Base-by-base conservation (phyloP, 108 stramenopile species). In the Nitzschia inconspicua region DNA sequence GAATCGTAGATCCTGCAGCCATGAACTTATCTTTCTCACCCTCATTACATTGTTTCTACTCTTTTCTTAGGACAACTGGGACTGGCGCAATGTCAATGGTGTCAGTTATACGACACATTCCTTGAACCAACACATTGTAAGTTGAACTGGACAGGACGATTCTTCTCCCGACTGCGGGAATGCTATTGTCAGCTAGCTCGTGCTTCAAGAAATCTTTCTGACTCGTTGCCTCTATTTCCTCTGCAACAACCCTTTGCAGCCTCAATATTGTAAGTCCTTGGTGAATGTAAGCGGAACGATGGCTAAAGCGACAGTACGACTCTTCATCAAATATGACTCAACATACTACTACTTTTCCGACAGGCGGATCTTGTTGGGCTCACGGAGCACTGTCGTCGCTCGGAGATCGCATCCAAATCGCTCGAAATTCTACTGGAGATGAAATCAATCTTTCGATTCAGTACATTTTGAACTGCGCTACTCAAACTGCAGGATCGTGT, bases 341-440 rank as follows among this genome's bases (percentile, higher is more conserved):
- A n/a, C n/a, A n/a, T n/a, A n/a, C n/a, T n/a, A n/a, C n/a, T n/a
- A n/a, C n/a, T n/a, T n/a, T n/a, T n/a, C n/a, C n/a, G n/a, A n/a
- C n/a, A n/a, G n/a, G 88, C 30, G 88, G 85, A 18, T 82, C 75
- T 11, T 98, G 97, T 73, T 98, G 97, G 97, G 95, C 94, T 5
- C 93, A 96, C 51, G 91, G 82, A 22, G 74, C 93, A 31, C 25
- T 94, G 23, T 79, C 76, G 24, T 60, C 81, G 46, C 76, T 97
- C 25, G 85, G 79, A 8, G 96, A 97, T 76, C 86, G 96, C 25
- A 89, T 97, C 75, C 90, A 92, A 56, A 97, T 97, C 70, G 89
- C 91, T 0, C 66, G 88, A 1, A 60, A 62, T 24, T 63, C 32
- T 11, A 42, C 68, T 39, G 79, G 75, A 11, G 70, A 80, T 48